Conservation (phyloP, 441 rosid genomes). For the Sinapis alba region DNA sequence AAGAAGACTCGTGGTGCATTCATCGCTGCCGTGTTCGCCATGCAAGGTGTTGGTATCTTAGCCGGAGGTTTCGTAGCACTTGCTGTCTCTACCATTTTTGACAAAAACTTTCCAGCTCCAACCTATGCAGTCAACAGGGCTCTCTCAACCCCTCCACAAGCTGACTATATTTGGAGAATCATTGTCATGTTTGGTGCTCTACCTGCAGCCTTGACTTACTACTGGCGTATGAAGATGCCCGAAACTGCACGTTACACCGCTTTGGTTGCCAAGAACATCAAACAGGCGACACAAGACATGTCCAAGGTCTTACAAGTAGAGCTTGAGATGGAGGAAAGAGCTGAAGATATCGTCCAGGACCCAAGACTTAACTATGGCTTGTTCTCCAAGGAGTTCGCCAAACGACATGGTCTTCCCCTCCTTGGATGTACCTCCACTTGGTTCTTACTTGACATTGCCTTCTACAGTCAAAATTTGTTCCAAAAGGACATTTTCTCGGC, state of each 20-base stretch:
- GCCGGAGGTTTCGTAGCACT: constrained; percentile 55
- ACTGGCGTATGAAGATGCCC: constrained; percentile 63
- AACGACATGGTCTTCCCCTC: neutral
- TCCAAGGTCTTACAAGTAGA: constrained; percentile 33
- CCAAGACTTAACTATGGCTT: no score
- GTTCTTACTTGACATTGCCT: neutral
- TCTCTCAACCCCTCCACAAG: constrained; percentile 48
- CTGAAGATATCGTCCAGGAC: neutral
- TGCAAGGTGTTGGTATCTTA: constrained; percentile 74
- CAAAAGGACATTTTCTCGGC: neutral
- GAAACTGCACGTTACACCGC: constrained; percentile 66
- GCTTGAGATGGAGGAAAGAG: constrained; percentile 1
- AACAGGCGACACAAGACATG: constrained; percentile 47
- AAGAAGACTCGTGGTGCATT: neutral
- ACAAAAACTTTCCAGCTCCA: constrained; percentile 32
- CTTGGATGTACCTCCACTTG: neutral
- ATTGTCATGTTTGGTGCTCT: constrained; percentile 53
- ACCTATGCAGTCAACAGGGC: neutral
- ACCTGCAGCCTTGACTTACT: constrained; percentile 50
- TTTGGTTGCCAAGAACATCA: constrained; percentile 53
- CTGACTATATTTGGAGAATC: constrained; percentile 60
- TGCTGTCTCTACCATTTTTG: neutral
- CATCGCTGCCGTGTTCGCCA: constrained; percentile 67
- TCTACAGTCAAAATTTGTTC: neutral
- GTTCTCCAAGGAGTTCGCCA: neutral